A percentile compares a stretch with the other conserved stretches of the same genome.
Conservation (phyloP, 192 early-diverging fungal genomes). For the Backusella mclennaniae region DNA sequence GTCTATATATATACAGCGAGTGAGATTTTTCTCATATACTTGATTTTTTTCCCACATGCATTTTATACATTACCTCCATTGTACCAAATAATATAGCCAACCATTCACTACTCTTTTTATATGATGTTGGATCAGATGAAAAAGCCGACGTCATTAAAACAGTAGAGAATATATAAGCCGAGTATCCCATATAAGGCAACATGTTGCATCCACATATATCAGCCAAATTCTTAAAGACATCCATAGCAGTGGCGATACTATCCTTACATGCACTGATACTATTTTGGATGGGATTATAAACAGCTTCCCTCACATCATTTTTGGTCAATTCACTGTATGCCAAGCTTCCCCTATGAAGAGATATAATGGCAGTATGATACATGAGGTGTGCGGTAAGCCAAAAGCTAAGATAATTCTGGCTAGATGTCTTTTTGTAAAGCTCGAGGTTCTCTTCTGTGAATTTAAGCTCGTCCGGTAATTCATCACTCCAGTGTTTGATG, state of each 20-base stretch:
- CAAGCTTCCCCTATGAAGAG: conserved; percentile 28
- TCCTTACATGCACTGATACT: conserved; percentile 25
- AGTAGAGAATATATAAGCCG: conserved; percentile 31
- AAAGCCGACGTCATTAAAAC: conserved; percentile 29
- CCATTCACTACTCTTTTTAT: conserved; percentile 20
- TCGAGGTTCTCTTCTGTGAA: conserved; percentile 12
- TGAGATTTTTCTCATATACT: background rate
- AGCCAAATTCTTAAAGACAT: conserved; percentile 18
- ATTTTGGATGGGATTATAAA: background rate
- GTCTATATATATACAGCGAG: background rate
- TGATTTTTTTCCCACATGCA: background rate
- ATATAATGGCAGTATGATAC: conserved; percentile 22
- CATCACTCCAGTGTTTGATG: conserved; percentile 13
- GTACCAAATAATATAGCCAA: conserved; percentile 13
- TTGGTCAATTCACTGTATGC: conserved; percentile 21
- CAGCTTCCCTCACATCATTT: background rate
- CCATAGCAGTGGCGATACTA: conserved; percentile 19
- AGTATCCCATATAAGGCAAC: conserved; percentile 31
- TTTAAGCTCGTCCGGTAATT: conserved; percentile 9
- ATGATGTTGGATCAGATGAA: conserved; percentile 15
- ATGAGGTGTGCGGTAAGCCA: conserved; percentile 27
- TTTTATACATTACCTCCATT: conserved; percentile 7
- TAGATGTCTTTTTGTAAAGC: conserved; percentile 15
- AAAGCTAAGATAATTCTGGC: conserved; percentile 21
- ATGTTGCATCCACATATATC: conserved; percentile 26